A percentile compares a stretch with the other conserved stretches of the same genome.
Evolutionary conservation across 768 basidiomycete species (phyloP).

Genomic region (Russula griseocarnosa): DNA sequence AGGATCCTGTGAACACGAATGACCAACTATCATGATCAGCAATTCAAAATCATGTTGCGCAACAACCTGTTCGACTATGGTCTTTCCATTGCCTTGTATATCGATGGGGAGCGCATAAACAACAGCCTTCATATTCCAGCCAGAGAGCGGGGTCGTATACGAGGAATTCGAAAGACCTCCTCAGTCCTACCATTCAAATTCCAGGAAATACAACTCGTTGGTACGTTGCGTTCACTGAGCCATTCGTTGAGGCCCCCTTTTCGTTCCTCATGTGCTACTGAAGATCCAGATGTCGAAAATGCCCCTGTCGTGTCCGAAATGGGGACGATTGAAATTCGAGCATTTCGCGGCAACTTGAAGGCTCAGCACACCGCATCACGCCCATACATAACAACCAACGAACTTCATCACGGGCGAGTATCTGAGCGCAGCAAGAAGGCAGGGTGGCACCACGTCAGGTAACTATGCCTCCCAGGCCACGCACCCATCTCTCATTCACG

Average conservation of each 20-base stretch:
- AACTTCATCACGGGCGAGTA: too few species aligned
- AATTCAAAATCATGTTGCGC: constrained; percentile 3
- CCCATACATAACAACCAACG: too few species aligned
- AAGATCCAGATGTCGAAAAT: too few species aligned
- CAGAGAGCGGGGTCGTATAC: neutral
- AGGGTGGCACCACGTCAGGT: too few species aligned
- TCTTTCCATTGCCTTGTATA: neutral
- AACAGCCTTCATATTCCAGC: neutral
- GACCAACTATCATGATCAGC: neutral
- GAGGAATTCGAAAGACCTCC: neutral
- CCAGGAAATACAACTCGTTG: constrained; percentile 15
- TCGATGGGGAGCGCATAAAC: constrained; percentile 7
- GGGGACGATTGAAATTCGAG: too few species aligned
- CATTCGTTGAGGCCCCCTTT: neutral
- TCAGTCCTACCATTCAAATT: constrained; percentile 19
- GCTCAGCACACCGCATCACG: too few species aligned
- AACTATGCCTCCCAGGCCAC: too few species aligned
- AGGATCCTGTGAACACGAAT: neutral
- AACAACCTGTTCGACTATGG: neutral
- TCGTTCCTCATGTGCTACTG: neutral
- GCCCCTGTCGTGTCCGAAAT: too few species aligned
- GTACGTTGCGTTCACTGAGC: neutral
- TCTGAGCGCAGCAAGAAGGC: too few species aligned
- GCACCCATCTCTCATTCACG: too few species aligned
- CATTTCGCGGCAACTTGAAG: too few species aligned